phyloP scores from a whole-genome alignment of 75 land plant species.

The Isoetes taiwanensis region DNA sequence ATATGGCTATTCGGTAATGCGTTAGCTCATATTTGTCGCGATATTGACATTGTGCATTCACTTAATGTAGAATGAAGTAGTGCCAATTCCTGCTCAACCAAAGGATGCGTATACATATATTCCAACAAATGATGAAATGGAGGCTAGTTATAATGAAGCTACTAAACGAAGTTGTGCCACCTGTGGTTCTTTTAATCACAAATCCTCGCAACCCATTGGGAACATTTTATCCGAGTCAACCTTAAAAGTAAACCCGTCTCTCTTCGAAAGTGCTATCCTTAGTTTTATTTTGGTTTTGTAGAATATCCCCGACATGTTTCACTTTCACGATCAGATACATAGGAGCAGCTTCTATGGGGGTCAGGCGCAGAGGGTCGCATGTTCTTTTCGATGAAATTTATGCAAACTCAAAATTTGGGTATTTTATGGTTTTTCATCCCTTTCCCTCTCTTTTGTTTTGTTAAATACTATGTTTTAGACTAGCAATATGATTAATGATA shows the following conservation, averaged over 20 bases:
- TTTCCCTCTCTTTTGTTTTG: too few relatives aligned
- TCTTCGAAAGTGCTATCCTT: too few relatives aligned
- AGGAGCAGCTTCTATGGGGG: constrained; percentile 36
- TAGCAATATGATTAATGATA: too few relatives aligned
- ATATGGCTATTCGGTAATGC: constrained; percentile 32
- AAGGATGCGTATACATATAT: constrained; percentile 25
- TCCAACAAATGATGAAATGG: constrained; percentile 29
- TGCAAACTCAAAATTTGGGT: constrained; percentile 39
- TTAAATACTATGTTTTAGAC: too few relatives aligned
- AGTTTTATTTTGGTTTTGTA: too few relatives aligned
- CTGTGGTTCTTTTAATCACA: constrained; percentile 23
- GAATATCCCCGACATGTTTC: too few relatives aligned
- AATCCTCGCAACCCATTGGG: constrained; percentile 38
- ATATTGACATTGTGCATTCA: too few relatives aligned
- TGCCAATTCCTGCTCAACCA: constrained; percentile 29
- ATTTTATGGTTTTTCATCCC: background rate
- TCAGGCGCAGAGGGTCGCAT: constrained; percentile 20
- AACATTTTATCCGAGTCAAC: constrained; percentile 33
- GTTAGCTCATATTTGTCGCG: too few relatives aligned
- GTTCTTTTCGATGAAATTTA: constrained; percentile 34
- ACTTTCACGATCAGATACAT: background rate
- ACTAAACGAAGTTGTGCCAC: constrained; percentile 11
- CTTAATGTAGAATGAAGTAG: constrained; percentile 32
- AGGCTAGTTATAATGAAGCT: constrained; percentile 20
- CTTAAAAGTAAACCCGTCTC: constrained; percentile 22